phyloP scores from a whole-genome alignment of 306 rosid genomes.

The Vachellia pachyceras region DNA sequence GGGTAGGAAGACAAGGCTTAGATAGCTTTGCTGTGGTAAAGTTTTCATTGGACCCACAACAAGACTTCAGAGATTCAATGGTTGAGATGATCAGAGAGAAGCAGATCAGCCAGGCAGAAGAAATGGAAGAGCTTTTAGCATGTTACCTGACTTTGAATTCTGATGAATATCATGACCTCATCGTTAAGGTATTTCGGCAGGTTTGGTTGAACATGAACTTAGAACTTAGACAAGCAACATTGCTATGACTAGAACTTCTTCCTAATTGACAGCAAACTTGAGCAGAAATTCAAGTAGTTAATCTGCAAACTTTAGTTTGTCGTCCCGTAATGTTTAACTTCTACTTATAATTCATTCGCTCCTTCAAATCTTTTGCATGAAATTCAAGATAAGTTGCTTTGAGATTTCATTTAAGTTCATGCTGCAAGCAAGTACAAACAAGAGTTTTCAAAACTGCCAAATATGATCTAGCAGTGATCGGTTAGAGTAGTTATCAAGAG shows the following conservation, averaged over 20 bases:
- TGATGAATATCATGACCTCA: conserved; percentile 78
- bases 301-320: background rate
- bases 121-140: conserved; percentile 90
- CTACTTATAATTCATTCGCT: conserved; percentile 13
- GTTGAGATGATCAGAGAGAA: conserved; percentile 91
- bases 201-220: conserved; percentile 76
- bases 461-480: background rate
- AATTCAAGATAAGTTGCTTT: conserved; percentile 15
- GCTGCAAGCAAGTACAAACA: background rate
- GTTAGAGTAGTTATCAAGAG: background rate
- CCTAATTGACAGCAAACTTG: conserved; percentile 29
- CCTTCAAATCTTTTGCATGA: conserved; percentile 21
- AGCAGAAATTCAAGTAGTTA: conserved; percentile 36
- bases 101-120: conserved; percentile 66
- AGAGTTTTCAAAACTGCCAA: background rate
- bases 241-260: conserved; percentile 46
- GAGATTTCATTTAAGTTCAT: background rate
- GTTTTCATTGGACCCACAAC: conserved; percentile 71
- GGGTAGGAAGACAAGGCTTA: conserved; percentile 47
- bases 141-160: conserved; percentile 87
- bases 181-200: conserved; percentile 77
- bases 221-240: conserved; percentile 48
- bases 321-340: conserved; percentile 23
- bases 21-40: conserved; percentile 89
- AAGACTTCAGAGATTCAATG: conserved; percentile 95